These are phyloP conservation scores for Pseudonitzschia pungens DNA, from an alignment of 108 stramenopile genomes.

Conservation along the genomic window DNA sequence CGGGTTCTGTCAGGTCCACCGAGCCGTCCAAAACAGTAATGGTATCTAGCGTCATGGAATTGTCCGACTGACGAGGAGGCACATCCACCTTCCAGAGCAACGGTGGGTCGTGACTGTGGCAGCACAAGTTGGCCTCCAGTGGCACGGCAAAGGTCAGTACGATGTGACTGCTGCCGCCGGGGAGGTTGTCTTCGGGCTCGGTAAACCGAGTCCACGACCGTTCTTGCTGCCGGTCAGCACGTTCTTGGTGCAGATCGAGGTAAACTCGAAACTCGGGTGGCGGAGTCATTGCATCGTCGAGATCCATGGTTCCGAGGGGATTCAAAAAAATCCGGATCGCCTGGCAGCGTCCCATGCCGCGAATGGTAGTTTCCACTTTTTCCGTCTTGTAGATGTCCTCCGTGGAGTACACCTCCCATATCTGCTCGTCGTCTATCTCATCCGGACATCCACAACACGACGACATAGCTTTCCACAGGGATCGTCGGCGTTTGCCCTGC, in stretches of 20 bases:
- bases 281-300: constrained; percentile 4
- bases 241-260: constrained; percentile 23
- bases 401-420: constrained; percentile 41
- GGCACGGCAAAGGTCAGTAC: constrained; percentile 48
- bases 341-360: constrained; percentile 72
- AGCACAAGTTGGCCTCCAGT: not conserved
- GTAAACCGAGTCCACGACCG: constrained; percentile 26
- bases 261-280: constrained; percentile 10
- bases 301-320: constrained; percentile 27
- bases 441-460: constrained; percentile 23
- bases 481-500: constrained; percentile 7
- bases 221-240: constrained; percentile 17
- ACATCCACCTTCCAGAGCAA: constrained; percentile 83
- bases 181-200: constrained; percentile 18
- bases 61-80: constrained; percentile 35
- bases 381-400: constrained; percentile 32
- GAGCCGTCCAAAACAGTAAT: constrained; percentile 70
- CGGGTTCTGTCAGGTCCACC: constrained; percentile 45
- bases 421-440: constrained; percentile 20
- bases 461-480: not conserved
- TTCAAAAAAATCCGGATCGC: constrained; percentile 64
- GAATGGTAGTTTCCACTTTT: constrained; percentile 35
- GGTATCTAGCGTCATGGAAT: constrained; percentile 60
- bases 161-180: constrained; percentile 14
- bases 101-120: constrained; percentile 46